These are phyloP conservation scores for Aspergillus terreus DNA, from an alignment of 2,329 filamentous ascomycete species.

Conservation along the genomic window DNA sequence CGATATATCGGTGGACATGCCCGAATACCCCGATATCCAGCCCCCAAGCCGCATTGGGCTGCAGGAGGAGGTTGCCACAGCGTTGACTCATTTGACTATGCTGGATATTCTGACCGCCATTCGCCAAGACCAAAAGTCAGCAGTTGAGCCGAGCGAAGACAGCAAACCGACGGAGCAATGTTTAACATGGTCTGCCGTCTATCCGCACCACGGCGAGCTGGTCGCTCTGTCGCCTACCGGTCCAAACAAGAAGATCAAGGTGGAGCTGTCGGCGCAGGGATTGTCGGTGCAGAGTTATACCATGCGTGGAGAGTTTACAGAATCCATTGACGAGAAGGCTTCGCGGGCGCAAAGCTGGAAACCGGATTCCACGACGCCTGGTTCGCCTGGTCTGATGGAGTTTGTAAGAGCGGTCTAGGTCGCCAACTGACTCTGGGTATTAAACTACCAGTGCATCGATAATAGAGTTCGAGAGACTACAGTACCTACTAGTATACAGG, in stretches of 20 bases:
- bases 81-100: slow-evolving; percentile 34
- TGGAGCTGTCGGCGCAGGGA: slow-evolving; percentile 25
- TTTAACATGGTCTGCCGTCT: slow-evolving; percentile 26
- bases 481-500: too few relatives aligned
- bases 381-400: slow-evolving; percentile 21
- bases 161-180: neutral
- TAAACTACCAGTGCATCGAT: too few relatives aligned
- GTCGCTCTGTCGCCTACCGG: slow-evolving; percentile 16
- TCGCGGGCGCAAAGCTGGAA: slow-evolving; percentile 22
- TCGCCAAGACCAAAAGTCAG: slow-evolving; percentile 11
- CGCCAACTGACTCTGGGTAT: too few relatives aligned
- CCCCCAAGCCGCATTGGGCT: slow-evolving; percentile 31
- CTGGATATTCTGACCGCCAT: slow-evolving; percentile 36
- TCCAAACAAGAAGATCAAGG: slow-evolving; percentile 30
- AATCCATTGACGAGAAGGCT: slow-evolving; percentile 8
- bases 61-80: slow-evolving; percentile 31
- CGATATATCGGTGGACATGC: slow-evolving; percentile 32
- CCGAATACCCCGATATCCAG: slow-evolving; percentile 27
- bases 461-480: too few relatives aligned
- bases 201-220: slow-evolving; percentile 35
- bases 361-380: slow-evolving; percentile 2
- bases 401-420: slow-evolving; percentile 20
- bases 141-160: neutral
- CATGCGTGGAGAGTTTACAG: slow-evolving; percentile 12
- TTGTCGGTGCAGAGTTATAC: slow-evolving; percentile 21